Conservation (phyloP, 441 rosid species). For the Mallotus repandus region DNA sequence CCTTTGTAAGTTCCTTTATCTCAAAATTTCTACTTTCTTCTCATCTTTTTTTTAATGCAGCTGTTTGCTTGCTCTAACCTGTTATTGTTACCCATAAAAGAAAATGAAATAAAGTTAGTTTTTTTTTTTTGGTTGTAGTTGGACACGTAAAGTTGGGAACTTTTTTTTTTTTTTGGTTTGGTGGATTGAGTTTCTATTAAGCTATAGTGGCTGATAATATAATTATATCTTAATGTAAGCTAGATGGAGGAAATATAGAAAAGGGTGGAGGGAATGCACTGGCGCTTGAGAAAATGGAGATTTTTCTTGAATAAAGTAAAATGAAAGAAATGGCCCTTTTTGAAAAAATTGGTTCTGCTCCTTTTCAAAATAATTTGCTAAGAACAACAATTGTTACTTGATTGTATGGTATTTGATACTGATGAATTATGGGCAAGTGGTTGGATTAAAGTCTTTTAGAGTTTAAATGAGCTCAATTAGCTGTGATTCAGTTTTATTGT, state of each 20-base stretch:
- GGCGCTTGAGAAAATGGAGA: too few species aligned
- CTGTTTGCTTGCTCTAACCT: not conserved
- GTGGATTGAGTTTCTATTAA: too few species aligned
- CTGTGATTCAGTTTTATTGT: not conserved
- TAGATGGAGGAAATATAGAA: too few species aligned
- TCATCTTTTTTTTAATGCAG: not conserved
- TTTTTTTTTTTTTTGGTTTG: not conserved
- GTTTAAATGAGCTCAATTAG: not conserved
- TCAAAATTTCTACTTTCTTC: not conserved
- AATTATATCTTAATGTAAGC: too few species aligned
- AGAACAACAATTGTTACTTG: not conserved
- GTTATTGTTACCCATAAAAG: not conserved
- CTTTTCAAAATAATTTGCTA: not conserved
- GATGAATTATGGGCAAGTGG: not conserved
- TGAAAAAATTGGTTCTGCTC: not conserved
- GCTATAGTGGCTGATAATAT: too few species aligned
- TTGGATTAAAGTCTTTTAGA: not conserved
- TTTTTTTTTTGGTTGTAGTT: too few species aligned
- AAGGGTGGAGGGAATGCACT: too few species aligned
- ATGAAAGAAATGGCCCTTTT: not conserved
- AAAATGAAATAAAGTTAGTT: too few species aligned
- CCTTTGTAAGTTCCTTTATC: slow-evolving; percentile 49
- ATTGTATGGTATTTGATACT: not conserved
- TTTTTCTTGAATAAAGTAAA: not conserved
- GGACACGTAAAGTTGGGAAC: not conserved